Evolutionary conservation across 805 yeast species (phyloP), one percentile per base, ranked within the genome.

Genomic region (Debaryomyces maramus): DNA sequence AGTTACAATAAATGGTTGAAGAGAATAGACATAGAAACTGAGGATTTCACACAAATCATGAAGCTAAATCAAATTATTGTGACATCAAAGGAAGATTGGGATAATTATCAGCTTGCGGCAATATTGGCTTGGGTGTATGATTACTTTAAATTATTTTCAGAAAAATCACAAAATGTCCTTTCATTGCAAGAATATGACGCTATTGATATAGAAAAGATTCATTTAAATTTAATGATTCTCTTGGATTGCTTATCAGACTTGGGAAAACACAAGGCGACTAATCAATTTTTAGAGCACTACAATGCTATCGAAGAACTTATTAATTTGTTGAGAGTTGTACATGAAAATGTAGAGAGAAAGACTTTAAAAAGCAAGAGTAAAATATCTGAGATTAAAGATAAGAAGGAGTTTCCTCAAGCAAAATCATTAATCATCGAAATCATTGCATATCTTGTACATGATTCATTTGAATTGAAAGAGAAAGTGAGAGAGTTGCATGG

Each of bases 381-480:
- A 17, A 38, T 39, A 7, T 40, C 26, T 5, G 41, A 40, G 41
- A 36, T 34, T 47, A 36, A 26, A 41, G 24, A 29, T 4, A 24
- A 22, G 40, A 34, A 52, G 40, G 36, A 6, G 29, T 83, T 84
- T 44, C 93, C 95, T 0, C 75, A 78, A 30, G 72, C 80, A 9
- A 87, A 88, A 52, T 73, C 83, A 0, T 63, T 85, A 16, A 62
- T 85, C 8, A 75, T 89, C 19, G 90, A 85, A 50, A 71, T 83
- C 0, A 58, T 90, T 8, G 73, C 89, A 0, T 72, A 75, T 34
- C 56, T 89, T 34, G 71, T 77, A 0, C 73, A 73, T 46, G 65
- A 73, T 0, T 73, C 80, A 33, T 65, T 60, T 32, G 67, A 66
- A 4, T 75, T 79, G 4, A 97, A 91, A 56, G 91, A 90, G 41